These are phyloP conservation scores for Asterochloris erici DNA, from an alignment of 139 green algal genomes.

Conservation along the genomic window DNA sequence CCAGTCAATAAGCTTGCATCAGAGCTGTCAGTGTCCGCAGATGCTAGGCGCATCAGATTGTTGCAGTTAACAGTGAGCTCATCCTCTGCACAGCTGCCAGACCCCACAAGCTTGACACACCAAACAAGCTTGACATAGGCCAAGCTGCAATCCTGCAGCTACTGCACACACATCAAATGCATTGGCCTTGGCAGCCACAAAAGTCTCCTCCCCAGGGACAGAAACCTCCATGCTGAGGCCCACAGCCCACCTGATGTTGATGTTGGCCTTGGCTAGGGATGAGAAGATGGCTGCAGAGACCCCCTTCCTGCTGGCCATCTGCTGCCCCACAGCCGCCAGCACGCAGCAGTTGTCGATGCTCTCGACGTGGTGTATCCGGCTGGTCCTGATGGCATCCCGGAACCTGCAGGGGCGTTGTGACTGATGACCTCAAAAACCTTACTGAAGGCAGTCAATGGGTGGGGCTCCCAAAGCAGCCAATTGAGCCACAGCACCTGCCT, in stretches of 20 bases:
- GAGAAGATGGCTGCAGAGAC: slow-evolving; percentile 90
- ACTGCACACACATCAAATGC: too few relatives aligned
- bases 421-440: too few relatives aligned
- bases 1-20: neutral
- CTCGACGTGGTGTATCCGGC: slow-evolving; percentile 73
- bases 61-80: slow-evolving; percentile 19
- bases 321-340: slow-evolving; percentile 90
- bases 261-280: slow-evolving; percentile 89
- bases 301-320: slow-evolving; percentile 84
- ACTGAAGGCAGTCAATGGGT: too few relatives aligned
- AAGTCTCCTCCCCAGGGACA: too few relatives aligned
- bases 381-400: slow-evolving; percentile 56
- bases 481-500: too few relatives aligned
- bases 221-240: neutral
- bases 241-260: slow-evolving; percentile 73
- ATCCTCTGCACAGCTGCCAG: slow-evolving; percentile 7
- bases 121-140: too few relatives aligned
- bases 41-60: slow-evolving; percentile 21
- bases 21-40: slow-evolving; percentile 15
- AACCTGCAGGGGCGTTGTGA: slow-evolving; percentile 45
- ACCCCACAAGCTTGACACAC: too few relatives aligned
- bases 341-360: slow-evolving; percentile 82
- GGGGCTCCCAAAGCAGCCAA: too few relatives aligned
- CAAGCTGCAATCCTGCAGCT: too few relatives aligned
- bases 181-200: too few relatives aligned